phyloP scores from a whole-genome alignment of 2,329 filamentous ascomycete genomes.

The Thyridium curvatum region DNA sequence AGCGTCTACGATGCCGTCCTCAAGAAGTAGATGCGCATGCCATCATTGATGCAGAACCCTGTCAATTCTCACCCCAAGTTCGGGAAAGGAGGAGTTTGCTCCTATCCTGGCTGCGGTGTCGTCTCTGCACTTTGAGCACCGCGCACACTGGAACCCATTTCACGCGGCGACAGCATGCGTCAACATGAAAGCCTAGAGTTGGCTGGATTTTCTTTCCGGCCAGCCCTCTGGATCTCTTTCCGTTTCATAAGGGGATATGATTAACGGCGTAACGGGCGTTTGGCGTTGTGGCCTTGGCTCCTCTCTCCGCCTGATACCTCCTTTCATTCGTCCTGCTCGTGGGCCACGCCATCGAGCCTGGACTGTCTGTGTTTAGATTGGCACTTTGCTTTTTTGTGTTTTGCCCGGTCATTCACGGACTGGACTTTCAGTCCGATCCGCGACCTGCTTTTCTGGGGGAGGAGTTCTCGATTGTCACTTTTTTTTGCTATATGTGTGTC shows the following conservation, averaged over 20 bases:
- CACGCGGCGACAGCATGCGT: neutral
- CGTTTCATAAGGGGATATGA: constrained; percentile 1
- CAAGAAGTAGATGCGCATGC: constrained; percentile 45
- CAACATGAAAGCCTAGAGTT: neutral
- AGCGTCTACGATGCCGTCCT: constrained; percentile 75
- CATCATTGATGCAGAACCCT: neutral
- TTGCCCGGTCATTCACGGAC: too few species aligned
- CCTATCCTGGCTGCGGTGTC: neutral
- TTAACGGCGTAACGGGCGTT: constrained; percentile 7
- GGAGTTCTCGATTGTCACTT: too few species aligned
- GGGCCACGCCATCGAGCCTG: too few species aligned
- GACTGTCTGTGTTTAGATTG: too few species aligned
- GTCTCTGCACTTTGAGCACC: neutral
- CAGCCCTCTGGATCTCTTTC: neutral
- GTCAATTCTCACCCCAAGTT: neutral
- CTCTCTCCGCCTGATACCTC: constrained; percentile 4
- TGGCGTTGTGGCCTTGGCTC: constrained; percentile 8
- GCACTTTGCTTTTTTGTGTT: too few species aligned
- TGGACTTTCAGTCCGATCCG: too few species aligned
- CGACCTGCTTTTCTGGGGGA: too few species aligned
- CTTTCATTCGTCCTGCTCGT: neutral
- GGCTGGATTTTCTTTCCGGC: neutral
- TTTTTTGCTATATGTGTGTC: too few species aligned
- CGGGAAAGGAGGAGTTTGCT: neutral
- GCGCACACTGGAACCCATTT: neutral